These are phyloP conservation scores for Aspergillus transmontanensis DNA, from an alignment of 2,329 filamentous ascomycete genomes.

Conservation along the genomic window DNA sequence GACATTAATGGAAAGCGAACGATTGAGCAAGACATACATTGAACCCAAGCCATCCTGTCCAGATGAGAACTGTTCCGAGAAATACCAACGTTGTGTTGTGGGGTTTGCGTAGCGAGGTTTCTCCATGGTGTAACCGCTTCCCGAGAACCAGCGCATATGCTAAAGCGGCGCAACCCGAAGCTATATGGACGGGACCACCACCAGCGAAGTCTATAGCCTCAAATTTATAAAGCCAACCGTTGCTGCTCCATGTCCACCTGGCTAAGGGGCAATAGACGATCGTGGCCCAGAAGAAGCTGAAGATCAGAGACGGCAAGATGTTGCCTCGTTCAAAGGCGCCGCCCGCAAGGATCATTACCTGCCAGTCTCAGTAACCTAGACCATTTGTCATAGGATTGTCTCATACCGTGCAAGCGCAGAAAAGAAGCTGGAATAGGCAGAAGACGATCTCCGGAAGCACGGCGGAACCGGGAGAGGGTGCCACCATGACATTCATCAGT, in stretches of 20 bases:
- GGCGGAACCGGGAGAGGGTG: conserved; percentile 60
- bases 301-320: conserved; percentile 66
- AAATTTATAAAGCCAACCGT: conserved; percentile 70
- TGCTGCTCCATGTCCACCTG: conserved; percentile 77
- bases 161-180: conserved; percentile 70
- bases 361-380: conserved; percentile 31
- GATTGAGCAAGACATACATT: conserved; percentile 40
- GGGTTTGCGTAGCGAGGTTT: conserved; percentile 57
- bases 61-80: conserved; percentile 61
- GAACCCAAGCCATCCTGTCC: conserved; percentile 60
- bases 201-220: conserved; percentile 75
- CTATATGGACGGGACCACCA: conserved; percentile 74
- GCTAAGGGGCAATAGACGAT: conserved; percentile 74
- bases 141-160: conserved; percentile 75
- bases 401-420: conserved; percentile 52
- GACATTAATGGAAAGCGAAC: neutral
- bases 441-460: conserved; percentile 67
- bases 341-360: conserved; percentile 67
- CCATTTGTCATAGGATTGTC: neutral
- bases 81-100: conserved; percentile 76
- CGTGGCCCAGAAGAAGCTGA: conserved; percentile 72
- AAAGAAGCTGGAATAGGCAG: conserved; percentile 67
- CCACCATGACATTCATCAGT: conserved; percentile 61
- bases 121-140: conserved; percentile 61
- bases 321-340: conserved; percentile 66